phyloP scores from a whole-genome alignment of 2,329 filamentous ascomycete genomes.

The Rutstroemia sydowiana region DNA sequence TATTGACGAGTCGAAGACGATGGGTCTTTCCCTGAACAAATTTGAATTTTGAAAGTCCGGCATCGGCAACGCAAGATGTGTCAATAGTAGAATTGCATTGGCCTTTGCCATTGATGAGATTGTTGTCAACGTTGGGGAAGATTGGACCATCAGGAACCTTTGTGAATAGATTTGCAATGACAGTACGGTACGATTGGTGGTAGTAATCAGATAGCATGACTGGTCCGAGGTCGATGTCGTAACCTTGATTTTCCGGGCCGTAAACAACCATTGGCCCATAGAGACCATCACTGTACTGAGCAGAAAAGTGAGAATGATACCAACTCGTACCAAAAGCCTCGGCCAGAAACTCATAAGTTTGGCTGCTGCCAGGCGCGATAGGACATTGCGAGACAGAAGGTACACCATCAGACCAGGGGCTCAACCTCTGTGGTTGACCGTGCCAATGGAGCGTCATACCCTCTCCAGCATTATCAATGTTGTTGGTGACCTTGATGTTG shows the following conservation, averaged over 20 bases:
- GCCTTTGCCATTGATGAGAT: constrained; percentile 22
- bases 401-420: constrained; percentile 33
- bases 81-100: constrained; percentile 5
- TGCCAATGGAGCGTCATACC: constrained; percentile 36
- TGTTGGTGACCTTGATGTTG: constrained; percentile 61
- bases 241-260: constrained; percentile 45
- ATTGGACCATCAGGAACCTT: constrained; percentile 3
- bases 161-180: background rate
- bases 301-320: constrained; percentile 53
- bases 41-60: constrained; percentile 24
- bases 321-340: constrained; percentile 42
- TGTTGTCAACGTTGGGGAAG: constrained; percentile 15
- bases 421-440: constrained; percentile 38
- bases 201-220: constrained; percentile 34
- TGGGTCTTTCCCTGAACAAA: constrained; percentile 36
- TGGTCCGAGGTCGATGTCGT: constrained; percentile 54
- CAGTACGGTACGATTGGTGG: constrained; percentile 35
- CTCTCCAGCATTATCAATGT: constrained; percentile 38
- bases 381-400: constrained; percentile 53
- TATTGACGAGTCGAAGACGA: constrained; percentile 40
- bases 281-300: constrained; percentile 45
- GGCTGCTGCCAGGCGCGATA: constrained; percentile 39
- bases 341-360: constrained; percentile 18
- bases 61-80: constrained; percentile 10
- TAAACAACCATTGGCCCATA: constrained; percentile 53